Percentiles rank a stretch among this genome's conserved stretches.
phyloP scores from a whole-genome alignment of 2,329 filamentous ascomycete genomes.

The Fusarium mangiferae region DNA sequence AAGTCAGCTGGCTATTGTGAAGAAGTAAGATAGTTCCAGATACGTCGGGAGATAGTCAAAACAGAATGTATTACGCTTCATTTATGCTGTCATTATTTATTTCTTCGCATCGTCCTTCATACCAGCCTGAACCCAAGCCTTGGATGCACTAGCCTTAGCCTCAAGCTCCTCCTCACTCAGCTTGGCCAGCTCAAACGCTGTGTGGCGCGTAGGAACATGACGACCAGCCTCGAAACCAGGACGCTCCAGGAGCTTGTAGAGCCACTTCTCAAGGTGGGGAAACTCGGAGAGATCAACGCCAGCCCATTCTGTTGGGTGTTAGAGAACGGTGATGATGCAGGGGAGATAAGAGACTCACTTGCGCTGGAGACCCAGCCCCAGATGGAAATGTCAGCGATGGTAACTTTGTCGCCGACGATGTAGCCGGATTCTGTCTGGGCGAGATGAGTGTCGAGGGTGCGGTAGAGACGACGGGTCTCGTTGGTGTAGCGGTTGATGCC shows the following conservation, averaged over 20 bases:
- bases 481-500: constrained; percentile 84
- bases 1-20: constrained; percentile 50
- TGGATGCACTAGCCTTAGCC: constrained; percentile 61
- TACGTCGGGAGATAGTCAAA: not conserved
- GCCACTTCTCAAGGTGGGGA: constrained; percentile 80
- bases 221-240: constrained; percentile 80
- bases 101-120: constrained; percentile 75
- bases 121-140: constrained; percentile 73
- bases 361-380: constrained; percentile 78
- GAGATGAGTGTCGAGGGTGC: constrained; percentile 79
- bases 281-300: constrained; percentile 75
- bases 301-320: constrained; percentile 48
- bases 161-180: constrained; percentile 66
- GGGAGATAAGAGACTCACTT: constrained; percentile 48
- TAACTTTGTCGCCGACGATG: constrained; percentile 74
- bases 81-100: constrained; percentile 25
- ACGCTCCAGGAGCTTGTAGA: constrained; percentile 74
- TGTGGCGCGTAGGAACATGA: constrained; percentile 75
- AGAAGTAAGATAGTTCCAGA: not conserved
- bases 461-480: constrained; percentile 85
- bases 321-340: not conserved
- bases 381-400: constrained; percentile 81
- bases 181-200: constrained; percentile 61
- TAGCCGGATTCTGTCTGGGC: constrained; percentile 64
- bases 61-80: constrained; percentile 1